These are phyloP conservation scores for Phaseolus lunatus DNA, from an alignment of 306 rosid genomes.

Conservation along the genomic window DNA sequence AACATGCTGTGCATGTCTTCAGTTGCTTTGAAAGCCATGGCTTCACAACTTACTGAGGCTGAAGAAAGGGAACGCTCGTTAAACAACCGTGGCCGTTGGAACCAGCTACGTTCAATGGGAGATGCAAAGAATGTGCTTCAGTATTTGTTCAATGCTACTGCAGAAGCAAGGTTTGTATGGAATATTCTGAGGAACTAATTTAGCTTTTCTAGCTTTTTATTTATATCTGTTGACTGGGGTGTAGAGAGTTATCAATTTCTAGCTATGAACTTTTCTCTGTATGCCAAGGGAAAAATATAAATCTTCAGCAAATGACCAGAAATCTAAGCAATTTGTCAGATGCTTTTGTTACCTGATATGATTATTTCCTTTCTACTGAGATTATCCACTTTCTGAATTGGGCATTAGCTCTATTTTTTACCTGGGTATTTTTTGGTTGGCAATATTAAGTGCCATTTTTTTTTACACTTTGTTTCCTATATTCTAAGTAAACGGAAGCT, in stretches of 20 bases:
- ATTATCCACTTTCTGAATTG: slow-evolving; percentile 17
- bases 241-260: slow-evolving; percentile 9
- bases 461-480: slow-evolving; percentile 25
- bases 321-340: slow-evolving; percentile 9
- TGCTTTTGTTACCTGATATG: slow-evolving; percentile 32
- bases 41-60: slow-evolving; percentile 77
- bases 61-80: slow-evolving; percentile 71
- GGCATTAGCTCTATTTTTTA: slow-evolving; percentile 8
- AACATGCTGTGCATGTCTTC: slow-evolving; percentile 76
- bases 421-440: background rate
- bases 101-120: slow-evolving; percentile 79
- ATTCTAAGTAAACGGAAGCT: slow-evolving; percentile 36
- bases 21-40: slow-evolving; percentile 70
- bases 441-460: slow-evolving; percentile 5
- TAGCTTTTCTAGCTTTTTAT: slow-evolving; percentile 34
- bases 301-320: slow-evolving; percentile 3
- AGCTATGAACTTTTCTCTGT: background rate
- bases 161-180: slow-evolving; percentile 69
- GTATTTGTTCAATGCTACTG: slow-evolving; percentile 64
- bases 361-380: background rate
- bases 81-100: slow-evolving; percentile 78
- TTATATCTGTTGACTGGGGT: slow-evolving; percentile 14
- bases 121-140: slow-evolving; percentile 80
- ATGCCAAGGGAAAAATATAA: slow-evolving; percentile 25
- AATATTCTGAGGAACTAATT: slow-evolving; percentile 42